Evolutionary conservation across 164 flowering plant species (phyloP).

Genomic region (Houttuynia cordata): DNA sequence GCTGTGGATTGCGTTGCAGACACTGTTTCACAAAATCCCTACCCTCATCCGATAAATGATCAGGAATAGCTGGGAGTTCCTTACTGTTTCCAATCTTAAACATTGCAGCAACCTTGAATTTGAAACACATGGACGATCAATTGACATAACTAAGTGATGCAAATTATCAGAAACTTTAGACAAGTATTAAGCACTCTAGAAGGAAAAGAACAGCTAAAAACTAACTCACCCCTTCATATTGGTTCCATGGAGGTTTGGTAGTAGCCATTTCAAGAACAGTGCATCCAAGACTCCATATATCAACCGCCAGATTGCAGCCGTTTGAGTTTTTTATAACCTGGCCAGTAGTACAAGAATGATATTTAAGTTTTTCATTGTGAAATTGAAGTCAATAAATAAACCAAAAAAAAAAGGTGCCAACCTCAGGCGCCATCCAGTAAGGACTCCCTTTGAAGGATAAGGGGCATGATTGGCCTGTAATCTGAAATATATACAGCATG

Average conservation of each 20-base stretch:
- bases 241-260: conserved; percentile 90
- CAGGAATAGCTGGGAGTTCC: conserved; percentile 87
- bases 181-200: neutral
- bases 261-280: conserved; percentile 93
- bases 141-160: neutral
- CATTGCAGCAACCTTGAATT: conserved; percentile 69
- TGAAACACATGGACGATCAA: conserved; percentile 13
- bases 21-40: conserved; percentile 73
- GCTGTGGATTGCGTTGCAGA: conserved; percentile 65
- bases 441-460: conserved; percentile 83
- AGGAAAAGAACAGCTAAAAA: neutral
- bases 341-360: conserved; percentile 5
- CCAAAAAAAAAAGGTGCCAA: conserved; percentile 10
- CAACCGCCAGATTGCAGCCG: conserved; percentile 79
- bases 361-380: neutral
- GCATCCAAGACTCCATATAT: conserved; percentile 94
- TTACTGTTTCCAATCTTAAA: conserved; percentile 93
- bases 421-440: conserved; percentile 99
- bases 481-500: conserved; percentile 27
- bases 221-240: conserved; percentile 69
- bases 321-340: conserved; percentile 69
- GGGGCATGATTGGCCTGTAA: conserved; percentile 75
- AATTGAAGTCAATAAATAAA: neutral
- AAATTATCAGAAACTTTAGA: neutral
- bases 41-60: conserved; percentile 78